phyloP scores from a whole-genome alignment of 495 filamentous ascomycete genomes.

The Letharia lupina region DNA sequence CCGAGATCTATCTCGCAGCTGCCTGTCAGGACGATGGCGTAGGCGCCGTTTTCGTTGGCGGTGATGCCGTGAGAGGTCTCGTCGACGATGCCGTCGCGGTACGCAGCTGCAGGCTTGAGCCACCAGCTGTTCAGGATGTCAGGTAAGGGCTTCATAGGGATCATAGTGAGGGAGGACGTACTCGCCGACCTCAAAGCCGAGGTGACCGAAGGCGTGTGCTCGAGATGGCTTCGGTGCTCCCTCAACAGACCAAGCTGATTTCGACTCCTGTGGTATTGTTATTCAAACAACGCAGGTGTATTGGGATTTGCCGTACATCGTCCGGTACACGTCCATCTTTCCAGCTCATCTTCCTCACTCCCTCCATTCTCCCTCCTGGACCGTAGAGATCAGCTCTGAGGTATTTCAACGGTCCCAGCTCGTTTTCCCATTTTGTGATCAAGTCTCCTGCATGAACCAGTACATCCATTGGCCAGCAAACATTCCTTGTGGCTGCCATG shows the following conservation, averaged over 20 bases:
- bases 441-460: slow-evolving; percentile 16
- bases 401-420: slow-evolving; percentile 18
- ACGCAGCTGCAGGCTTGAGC: slow-evolving; percentile 24
- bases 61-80: slow-evolving; percentile 20
- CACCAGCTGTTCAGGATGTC: slow-evolving; percentile 20
- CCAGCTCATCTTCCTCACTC: slow-evolving; percentile 11
- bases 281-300: not conserved
- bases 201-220: slow-evolving; percentile 15
- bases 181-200: slow-evolving; percentile 19
- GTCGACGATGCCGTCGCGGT: slow-evolving; percentile 21
- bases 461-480: slow-evolving; percentile 20
- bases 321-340: slow-evolving; percentile 3
- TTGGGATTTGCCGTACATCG: not conserved
- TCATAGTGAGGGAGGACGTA: not conserved
- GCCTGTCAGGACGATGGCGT: slow-evolving; percentile 20
- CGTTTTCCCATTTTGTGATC: slow-evolving; percentile 22
- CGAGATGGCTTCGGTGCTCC: slow-evolving; percentile 2
- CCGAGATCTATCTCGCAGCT: slow-evolving; percentile 7
- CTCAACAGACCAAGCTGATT: slow-evolving; percentile 18
- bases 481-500: slow-evolving; percentile 8
- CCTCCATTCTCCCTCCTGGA: slow-evolving; percentile 21
- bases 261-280: not conserved
- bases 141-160: not conserved
- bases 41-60: slow-evolving; percentile 17
- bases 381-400: slow-evolving; percentile 24